Evolutionary conservation across 495 filamentous ascomycete species (phyloP).

Genomic region (Penicillium verhagenii): DNA sequence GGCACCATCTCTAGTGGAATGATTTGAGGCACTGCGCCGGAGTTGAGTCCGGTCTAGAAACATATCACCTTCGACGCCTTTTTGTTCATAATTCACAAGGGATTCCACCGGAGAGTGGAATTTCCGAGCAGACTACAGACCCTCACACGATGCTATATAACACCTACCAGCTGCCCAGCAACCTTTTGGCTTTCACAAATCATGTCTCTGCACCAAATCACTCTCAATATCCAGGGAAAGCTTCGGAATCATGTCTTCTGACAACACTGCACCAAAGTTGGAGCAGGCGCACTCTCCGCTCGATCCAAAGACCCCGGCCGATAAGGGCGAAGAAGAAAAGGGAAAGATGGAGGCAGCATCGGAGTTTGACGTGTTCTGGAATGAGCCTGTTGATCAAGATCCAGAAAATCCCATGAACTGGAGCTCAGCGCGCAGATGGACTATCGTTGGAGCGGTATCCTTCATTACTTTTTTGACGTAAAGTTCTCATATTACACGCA

Average conservation of each 20-base stretch:
- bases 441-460: slow-evolving; percentile 62
- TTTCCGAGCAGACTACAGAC: neutral
- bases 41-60: too few relatives aligned
- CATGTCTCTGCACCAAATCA: neutral
- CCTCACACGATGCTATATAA: neutral
- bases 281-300: neutral
- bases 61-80: neutral
- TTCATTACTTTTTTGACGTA: slow-evolving; percentile 69
- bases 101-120: neutral
- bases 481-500: slow-evolving; percentile 23
- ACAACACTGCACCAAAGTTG: neutral
- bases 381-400: slow-evolving; percentile 37
- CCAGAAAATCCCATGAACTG: slow-evolving; percentile 76
- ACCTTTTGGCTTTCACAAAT: neutral
- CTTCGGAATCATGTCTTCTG: neutral
- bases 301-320: neutral
- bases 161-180: neutral
- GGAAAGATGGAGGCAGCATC: neutral
- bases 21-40: too few relatives aligned
- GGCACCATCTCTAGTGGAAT: neutral
- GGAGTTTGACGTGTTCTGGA: neutral
- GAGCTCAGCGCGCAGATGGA: slow-evolving; percentile 63
- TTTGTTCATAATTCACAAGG: neutral
- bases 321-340: neutral
- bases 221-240: neutral